Conservation (phyloP, 139 green algal species). For the Astrephomene gubernaculifera region DNA sequence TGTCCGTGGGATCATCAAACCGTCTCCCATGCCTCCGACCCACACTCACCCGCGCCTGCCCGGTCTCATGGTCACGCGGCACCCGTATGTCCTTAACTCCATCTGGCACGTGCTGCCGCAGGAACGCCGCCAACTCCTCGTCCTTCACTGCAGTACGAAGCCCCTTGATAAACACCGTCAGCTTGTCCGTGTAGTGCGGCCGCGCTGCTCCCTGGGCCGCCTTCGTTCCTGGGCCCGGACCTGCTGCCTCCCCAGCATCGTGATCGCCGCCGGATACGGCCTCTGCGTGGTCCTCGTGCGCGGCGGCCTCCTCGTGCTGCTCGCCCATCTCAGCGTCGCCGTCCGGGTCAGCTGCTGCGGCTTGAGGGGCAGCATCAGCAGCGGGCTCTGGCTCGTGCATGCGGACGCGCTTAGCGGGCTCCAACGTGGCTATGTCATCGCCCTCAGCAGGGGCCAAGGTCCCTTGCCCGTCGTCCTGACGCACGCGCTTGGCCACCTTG, state of each 20-base stretch:
- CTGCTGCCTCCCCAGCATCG: neutral
- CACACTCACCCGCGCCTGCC: slow-evolving; percentile 31
- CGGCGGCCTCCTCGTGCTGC: neutral
- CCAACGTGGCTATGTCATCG: no score
- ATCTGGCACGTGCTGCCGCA: slow-evolving; percentile 50
- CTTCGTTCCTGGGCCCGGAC: neutral
- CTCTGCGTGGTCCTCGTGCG: neutral
- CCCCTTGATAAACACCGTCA: slow-evolving; percentile 62
- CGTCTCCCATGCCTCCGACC: neutral
- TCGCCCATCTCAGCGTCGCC: slow-evolving; percentile 9
- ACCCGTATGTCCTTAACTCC: slow-evolving; percentile 67
- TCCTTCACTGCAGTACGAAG: slow-evolving; percentile 50
- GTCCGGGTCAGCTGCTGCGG: neutral
- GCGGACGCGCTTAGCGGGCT: slow-evolving; percentile 1
- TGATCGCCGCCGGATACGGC: neutral
- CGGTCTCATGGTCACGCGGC: slow-evolving; percentile 50
- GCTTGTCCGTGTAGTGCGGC: slow-evolving; percentile 54
- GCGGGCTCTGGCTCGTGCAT: neutral
- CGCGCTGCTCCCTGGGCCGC: neutral
- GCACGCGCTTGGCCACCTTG: slow-evolving; percentile 18
- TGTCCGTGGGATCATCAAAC: no score
- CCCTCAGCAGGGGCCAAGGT: neutral
- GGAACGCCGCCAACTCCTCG: slow-evolving; percentile 66
- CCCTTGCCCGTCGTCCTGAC: neutral
- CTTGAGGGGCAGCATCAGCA: neutral